Conservation (phyloP, 2,329 filamentous ascomycete genomes). For the Aspergillus sp. region DNA sequence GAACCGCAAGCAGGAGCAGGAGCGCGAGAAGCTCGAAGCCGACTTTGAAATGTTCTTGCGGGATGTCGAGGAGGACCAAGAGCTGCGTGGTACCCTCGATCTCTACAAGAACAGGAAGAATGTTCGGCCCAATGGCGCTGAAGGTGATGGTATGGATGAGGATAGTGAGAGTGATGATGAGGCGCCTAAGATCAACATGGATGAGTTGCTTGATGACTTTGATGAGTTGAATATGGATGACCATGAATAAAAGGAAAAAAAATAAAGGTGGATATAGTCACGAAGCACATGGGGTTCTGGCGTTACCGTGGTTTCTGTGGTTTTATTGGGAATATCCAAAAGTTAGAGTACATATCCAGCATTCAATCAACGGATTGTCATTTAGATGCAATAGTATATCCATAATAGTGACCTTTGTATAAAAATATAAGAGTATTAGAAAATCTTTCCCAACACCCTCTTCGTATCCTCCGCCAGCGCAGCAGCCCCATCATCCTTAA, state of each 20-base stretch:
- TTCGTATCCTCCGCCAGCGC: constrained; percentile 34
- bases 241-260: constrained; percentile 9
- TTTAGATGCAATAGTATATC: constrained; percentile 1
- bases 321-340: constrained; percentile 4
- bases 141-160: constrained; percentile 47
- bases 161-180: constrained; percentile 59
- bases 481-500: constrained; percentile 12
- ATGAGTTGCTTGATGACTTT: constrained; percentile 84
- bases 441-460: constrained; percentile 42
- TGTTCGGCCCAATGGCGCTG: constrained; percentile 35
- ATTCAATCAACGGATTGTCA: too few species aligned
- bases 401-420: neutral
- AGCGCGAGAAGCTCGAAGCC: constrained; percentile 79
- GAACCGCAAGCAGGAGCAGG: constrained; percentile 49
- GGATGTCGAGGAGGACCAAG: constrained; percentile 92
- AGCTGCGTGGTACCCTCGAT: constrained; percentile 74
- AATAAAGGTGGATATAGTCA: neutral
- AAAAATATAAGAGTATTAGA: constrained; percentile 18
- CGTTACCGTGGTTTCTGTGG: neutral
- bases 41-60: constrained; percentile 97
- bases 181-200: constrained; percentile 65
- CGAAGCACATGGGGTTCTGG: neutral
- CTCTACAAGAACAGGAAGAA: constrained; percentile 66
- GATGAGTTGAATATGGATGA: constrained; percentile 75
- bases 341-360: constrained; percentile 3